Evolutionary conservation across 2,329 filamentous ascomycete species (phyloP).

Genomic region (Mycosphaerelloides madeirae): DNA sequence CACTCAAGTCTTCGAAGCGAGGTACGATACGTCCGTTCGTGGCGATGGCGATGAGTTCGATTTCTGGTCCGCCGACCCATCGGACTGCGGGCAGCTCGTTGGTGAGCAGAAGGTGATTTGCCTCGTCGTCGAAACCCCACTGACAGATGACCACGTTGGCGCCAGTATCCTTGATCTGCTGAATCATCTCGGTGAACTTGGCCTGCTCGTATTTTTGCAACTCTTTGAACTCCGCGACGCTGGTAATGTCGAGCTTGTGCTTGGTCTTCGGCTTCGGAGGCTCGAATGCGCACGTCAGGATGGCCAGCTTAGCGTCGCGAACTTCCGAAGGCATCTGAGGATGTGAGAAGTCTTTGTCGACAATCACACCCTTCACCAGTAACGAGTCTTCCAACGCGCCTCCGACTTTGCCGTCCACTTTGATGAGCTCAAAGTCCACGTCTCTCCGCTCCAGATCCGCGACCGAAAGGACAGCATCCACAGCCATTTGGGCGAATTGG

Average conservation of each 20-base stretch:
- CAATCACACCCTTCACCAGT: conserved; percentile 93
- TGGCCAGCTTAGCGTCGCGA: conserved; percentile 91
- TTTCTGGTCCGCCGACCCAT: conserved; percentile 97
- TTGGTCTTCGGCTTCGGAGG: conserved; percentile 99
- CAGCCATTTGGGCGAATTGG: conserved; percentile 94
- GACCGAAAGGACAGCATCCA: conserved; percentile 93
- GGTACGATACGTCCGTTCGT: conserved; percentile 98
- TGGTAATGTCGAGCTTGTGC: conserved; percentile 97
- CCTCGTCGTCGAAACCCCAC: conserved; percentile 99
- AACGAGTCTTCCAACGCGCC: conserved; percentile 88
- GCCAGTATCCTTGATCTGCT: conserved; percentile 94
- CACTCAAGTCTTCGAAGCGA: conserved; percentile 86
- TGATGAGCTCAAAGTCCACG: conserved; percentile 98
- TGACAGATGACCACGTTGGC: conserved; percentile 98
- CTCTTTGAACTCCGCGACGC: conserved; percentile 97
- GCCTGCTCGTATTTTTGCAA: conserved; percentile 90
- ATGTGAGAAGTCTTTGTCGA: conserved; percentile 99
- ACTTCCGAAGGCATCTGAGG: conserved; percentile 98
- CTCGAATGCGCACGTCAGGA: conserved; percentile 96
- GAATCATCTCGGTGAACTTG: conserved; percentile 98
- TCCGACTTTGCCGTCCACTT: conserved; percentile 97
- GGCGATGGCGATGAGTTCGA: conserved; percentile 96
- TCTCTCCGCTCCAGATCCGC: conserved; percentile 94
- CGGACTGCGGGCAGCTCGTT: conserved; percentile 92
- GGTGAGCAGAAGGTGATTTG: conserved; percentile 93